Evolutionary conservation across 2,329 filamentous ascomycete genomes (phyloP), one percentile per base, ranked within the genome.

Genomic region (Lasiodiplodia theobromae): DNA sequence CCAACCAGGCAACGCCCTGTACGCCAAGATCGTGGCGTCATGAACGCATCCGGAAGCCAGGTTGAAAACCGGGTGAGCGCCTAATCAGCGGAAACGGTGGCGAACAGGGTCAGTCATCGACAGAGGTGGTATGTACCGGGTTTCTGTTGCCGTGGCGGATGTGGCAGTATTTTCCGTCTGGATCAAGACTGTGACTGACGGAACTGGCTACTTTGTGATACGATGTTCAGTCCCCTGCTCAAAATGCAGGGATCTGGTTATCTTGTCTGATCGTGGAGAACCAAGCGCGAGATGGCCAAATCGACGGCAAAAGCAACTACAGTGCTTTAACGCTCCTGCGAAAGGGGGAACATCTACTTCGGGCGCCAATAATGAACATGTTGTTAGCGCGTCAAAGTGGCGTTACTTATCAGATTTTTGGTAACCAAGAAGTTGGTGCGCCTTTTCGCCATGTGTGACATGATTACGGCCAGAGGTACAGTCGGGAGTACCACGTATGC

Each of bases 221-320:
- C 40, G 47, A 49, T 25, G 40, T 12, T 51, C 21, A 8, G 3
- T 21, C 40, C 58, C 57, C 47, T 63, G 57, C 57, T 34, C 40
- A 16, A 25, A 21, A n/a, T 25, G 58, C 58, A 63, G 58, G 58
- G 58, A 8, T 49, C 25, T 63, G 8, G 10, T 10, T 34, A 63
- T 63, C 58, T 37, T 37, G 40, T 63, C 58, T 63, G 44, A 63
- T 63, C n/a, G 44, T 25, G 25, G 25, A 63, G 18, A 63, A 12
- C 47, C n/a, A 37, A 37, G 37, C 21, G 57, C 16, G 57, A 60
- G 23, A 16, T 18, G 53, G 12, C 28, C 18, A 37, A 16, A 11
- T 25, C 16, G 52, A 18, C 8, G 34, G 54, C 54, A 34, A n/a
- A n/a, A 23, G 8, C 23, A 18, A 54, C 7, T 23, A 34, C n/a